A percentile compares a stretch with the other conserved stretches of the same genome.
phyloP scores from a whole-genome alignment of 495 filamentous ascomycete species.

The Lasiosphaeriaceae sp. region DNA sequence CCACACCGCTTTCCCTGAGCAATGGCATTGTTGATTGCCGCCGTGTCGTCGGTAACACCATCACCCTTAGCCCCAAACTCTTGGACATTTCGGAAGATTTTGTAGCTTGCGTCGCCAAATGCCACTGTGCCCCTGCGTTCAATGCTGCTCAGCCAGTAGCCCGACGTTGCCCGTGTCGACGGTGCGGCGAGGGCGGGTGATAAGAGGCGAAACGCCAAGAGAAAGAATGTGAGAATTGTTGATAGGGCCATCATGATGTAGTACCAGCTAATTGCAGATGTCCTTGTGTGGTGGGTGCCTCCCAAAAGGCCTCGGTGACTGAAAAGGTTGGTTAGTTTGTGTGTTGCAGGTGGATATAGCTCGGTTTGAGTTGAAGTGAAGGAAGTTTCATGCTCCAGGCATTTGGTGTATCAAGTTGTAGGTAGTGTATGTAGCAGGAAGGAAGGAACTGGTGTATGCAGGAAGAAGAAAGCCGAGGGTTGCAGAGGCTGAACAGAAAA shows the following conservation, averaged over 20 bases:
- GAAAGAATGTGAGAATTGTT: slow-evolving; percentile 30
- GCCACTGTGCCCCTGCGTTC: slow-evolving; percentile 64
- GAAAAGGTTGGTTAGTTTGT: background rate
- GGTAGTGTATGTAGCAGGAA: too few relatives aligned
- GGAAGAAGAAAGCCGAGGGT: too few relatives aligned
- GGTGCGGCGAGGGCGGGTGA: slow-evolving; percentile 31
- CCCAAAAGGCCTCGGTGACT: slow-evolving; percentile 14
- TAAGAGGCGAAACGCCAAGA: slow-evolving; percentile 34
- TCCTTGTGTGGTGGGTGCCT: slow-evolving; percentile 6
- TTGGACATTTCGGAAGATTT: slow-evolving; percentile 83
- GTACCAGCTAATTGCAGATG: slow-evolving; percentile 36
- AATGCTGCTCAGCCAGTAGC: slow-evolving; percentile 75
- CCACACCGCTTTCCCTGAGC: slow-evolving; percentile 73
- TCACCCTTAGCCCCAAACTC: slow-evolving; percentile 65
- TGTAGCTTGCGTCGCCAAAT: slow-evolving; percentile 57
- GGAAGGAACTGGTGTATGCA: too few relatives aligned
- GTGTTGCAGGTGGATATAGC: background rate
- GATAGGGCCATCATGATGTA: slow-evolving; percentile 42
- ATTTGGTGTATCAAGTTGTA: too few relatives aligned
- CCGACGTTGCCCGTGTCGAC: slow-evolving; percentile 27
- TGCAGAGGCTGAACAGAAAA: too few relatives aligned
- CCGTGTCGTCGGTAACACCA: slow-evolving; percentile 78
- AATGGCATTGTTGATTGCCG: slow-evolving; percentile 84
- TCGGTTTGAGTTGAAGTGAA: background rate
- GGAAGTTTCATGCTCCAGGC: too few relatives aligned